phyloP scores from a whole-genome alignment of 2,329 filamentous ascomycete genomes.

The Lecanosticta acicola region DNA sequence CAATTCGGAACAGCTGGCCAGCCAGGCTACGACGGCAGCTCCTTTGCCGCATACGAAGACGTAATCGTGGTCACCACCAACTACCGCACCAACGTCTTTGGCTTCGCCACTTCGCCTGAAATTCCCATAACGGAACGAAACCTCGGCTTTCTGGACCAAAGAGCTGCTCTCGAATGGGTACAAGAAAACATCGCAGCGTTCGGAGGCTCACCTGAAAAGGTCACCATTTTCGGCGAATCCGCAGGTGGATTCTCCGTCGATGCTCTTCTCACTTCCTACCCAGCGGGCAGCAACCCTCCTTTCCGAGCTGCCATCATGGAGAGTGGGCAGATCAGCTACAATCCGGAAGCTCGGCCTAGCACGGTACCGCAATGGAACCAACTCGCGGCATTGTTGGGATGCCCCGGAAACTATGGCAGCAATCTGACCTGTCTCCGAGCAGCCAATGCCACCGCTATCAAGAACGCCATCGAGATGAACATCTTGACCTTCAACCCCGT shows the following conservation, averaged over 20 bases:
- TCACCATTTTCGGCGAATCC: constrained; percentile 35
- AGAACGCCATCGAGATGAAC: constrained; percentile 29
- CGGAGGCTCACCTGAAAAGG: constrained; percentile 34
- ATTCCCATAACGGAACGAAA: constrained; percentile 32
- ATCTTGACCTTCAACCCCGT: constrained; percentile 29
- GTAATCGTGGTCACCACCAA: constrained; percentile 34
- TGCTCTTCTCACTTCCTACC: constrained; percentile 29
- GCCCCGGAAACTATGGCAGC: constrained; percentile 22
- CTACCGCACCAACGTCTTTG: constrained; percentile 37
- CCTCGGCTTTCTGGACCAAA: constrained; percentile 36
- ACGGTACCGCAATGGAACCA: constrained; percentile 23
- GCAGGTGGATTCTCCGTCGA: constrained; percentile 32
- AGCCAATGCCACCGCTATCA: constrained; percentile 29
- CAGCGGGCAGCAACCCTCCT: constrained; percentile 23
- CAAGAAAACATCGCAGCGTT: constrained; percentile 35
- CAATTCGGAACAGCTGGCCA: constrained; percentile 31
- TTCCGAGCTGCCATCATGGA: constrained; percentile 34
- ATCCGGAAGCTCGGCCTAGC: constrained; percentile 10
- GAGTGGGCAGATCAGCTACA: constrained; percentile 30
- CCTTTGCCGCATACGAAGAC: constrained; percentile 32
- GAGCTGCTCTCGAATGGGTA: constrained; percentile 35
- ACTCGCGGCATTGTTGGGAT: constrained; percentile 25
- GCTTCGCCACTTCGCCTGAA: constrained; percentile 36
- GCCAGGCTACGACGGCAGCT: constrained; percentile 30
- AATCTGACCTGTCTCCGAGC: constrained; percentile 30